Percentiles rank a stretch among this genome's conserved stretches.
Conservation (phyloP, 1,284 basidiomycete species). For the Trichosporon ovoides region DNA sequence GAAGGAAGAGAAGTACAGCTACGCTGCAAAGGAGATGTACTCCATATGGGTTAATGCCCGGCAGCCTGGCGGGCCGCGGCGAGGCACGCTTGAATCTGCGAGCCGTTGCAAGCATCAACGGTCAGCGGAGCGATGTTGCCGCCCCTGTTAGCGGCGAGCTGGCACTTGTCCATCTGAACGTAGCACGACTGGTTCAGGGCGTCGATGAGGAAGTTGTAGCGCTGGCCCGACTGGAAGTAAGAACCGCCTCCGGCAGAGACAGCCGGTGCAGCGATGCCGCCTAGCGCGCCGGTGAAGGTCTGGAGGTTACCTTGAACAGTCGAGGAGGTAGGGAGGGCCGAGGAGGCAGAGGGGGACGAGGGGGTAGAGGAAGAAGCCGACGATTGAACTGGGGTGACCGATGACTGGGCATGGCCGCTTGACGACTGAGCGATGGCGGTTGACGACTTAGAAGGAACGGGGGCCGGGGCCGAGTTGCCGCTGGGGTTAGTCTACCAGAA, state of each 20-base stretch:
- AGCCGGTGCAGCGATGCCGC: constrained; percentile 27
- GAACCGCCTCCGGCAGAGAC: constrained; percentile 14
- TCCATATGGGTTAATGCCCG: neutral
- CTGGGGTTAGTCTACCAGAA: neutral
- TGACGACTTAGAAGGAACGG: constrained; percentile 3
- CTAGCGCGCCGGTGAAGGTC: constrained; percentile 28
- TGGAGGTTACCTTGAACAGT: constrained; percentile 23
- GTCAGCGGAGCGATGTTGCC: constrained; percentile 25
- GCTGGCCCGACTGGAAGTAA: constrained; percentile 12
- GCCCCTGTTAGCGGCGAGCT: constrained; percentile 23
- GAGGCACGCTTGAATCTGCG: constrained; percentile 10
- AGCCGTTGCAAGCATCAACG: constrained; percentile 21
- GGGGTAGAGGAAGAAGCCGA: neutral
- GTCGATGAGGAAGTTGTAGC: constrained; percentile 27
- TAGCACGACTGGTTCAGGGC: constrained; percentile 28
- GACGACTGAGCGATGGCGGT: neutral
- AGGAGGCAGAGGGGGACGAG: neutral
- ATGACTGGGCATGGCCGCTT: too few species aligned
- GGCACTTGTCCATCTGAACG: constrained; percentile 27
- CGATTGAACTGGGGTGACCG: too few species aligned
- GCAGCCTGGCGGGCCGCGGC: neutral
- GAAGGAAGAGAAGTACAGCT: too few species aligned
- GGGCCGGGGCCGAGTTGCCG: constrained; percentile 2
- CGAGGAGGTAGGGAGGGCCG: constrained; percentile 7
- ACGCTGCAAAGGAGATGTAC: neutral